Base-by-base conservation (phyloP, 2,329 filamentous ascomycete genomes). In the Xylariaceae sp. region DNA sequence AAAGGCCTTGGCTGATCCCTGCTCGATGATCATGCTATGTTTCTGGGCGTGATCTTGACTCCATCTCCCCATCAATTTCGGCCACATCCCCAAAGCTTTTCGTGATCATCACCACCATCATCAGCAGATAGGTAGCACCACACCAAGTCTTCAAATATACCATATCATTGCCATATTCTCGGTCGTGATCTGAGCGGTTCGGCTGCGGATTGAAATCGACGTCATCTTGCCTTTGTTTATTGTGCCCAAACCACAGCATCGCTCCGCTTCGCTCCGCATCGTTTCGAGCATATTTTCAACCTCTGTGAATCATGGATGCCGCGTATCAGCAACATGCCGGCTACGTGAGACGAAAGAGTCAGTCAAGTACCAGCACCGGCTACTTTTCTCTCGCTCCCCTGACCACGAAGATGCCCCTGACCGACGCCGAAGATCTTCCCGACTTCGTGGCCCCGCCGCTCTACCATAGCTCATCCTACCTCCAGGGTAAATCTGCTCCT, bases 311-410 rank as follows among this genome's bases (percentile, higher is more conserved):
- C 58, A 84, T 87, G 84, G 84, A 87, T 64, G 76, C 80, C 62
- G 81, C 82, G 60, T 86, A 84, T 71, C 83, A 82, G 63, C 83
- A 84, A 65, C 82, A 86, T 69, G 76, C 82, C 55, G 80, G 79
- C 65, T 79, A 81, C 64, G 76, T 79, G 50, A 78, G 82, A 61
- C 82, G 82, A 64, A 83, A 84, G 73, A 82, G 80, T 67, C 79
- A 81, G 65, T 86, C 84, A 18, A 78, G 78, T 34, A 82, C 79
- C 53, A 85, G 81, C 72, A 75, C 86, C 63, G 81, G 82, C 67
- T 81, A 85, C 66, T 78, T 86, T 60, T 80, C 82, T 11, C 82
- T 88, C 60, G 85, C 83, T n/a, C 85, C 85, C 34, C 74, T 88
- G 57, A 87, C 85, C 23, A 78, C 81, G 55, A 83, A 82, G 69